Percentiles rank a stretch among this genome's conserved stretches.
Conservation (phyloP, 2,329 filamentous ascomycete genomes). For the Triangularia setosa region DNA sequence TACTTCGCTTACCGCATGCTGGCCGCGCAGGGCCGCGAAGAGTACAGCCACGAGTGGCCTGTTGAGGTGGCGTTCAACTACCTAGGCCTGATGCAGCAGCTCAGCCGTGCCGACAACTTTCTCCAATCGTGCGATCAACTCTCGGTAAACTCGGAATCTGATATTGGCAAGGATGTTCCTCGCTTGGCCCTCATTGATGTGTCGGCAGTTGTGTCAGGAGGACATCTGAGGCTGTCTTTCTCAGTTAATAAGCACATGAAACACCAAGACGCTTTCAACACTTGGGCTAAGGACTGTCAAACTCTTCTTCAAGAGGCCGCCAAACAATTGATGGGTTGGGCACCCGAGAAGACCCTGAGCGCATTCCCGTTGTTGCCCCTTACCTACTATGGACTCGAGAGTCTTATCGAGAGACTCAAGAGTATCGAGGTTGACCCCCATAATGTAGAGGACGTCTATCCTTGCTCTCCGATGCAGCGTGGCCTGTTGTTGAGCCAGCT, state of each 20-base stretch:
- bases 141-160: conserved; percentile 15
- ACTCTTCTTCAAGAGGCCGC: conserved; percentile 21
- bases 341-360: conserved; percentile 29
- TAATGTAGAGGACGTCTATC: conserved; percentile 35
- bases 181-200: conserved; percentile 27
- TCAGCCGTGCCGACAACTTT: conserved; percentile 31
- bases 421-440: conserved; percentile 15
- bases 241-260: conserved; percentile 25
- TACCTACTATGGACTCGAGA: conserved; percentile 29
- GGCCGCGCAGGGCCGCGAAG: conserved; percentile 29
- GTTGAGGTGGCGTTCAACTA: conserved; percentile 51
- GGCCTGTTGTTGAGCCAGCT: conserved; percentile 36
- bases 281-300: conserved; percentile 21
- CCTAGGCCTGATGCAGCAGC: conserved; percentile 42
- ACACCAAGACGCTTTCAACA: conserved; percentile 20
- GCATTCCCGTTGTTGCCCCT: conserved; percentile 34
- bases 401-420: conserved; percentile 24
- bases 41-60: conserved; percentile 33
- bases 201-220: conserved; percentile 23
- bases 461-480: conserved; percentile 37
- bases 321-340: conserved; percentile 8
- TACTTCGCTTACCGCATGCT: conserved; percentile 39
- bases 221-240: conserved; percentile 28
- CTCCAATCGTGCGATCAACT: conserved; percentile 23
- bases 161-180: conserved; percentile 24